These are phyloP conservation scores for Dactylorhiza incarnata DNA, from an alignment of 106 monocot species.

Conservation along the genomic window DNA sequence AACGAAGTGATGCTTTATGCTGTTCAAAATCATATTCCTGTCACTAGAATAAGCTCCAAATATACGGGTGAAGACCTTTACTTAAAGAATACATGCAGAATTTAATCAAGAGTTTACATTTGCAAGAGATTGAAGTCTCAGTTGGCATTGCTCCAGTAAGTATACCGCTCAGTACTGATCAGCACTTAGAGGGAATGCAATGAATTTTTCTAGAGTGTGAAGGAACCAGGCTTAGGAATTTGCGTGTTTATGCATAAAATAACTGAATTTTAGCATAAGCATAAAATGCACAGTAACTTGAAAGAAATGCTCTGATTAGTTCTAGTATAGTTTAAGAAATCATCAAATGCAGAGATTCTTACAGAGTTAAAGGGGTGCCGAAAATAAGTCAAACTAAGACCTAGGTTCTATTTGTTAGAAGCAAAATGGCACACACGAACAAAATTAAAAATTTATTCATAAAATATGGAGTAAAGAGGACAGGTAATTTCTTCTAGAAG, in stretches of 20 bases:
- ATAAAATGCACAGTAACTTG: not conserved
- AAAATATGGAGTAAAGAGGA: too few relatives aligned
- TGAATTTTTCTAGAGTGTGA: not conserved
- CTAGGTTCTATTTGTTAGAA: too few relatives aligned
- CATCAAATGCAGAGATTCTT: not conserved
- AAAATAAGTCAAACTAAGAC: not conserved
- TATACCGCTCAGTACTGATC: not conserved
- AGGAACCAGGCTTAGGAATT: not conserved
- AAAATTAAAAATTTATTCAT: too few relatives aligned
- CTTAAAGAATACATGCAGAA: not conserved
- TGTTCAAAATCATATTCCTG: not conserved
- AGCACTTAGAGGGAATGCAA: not conserved
- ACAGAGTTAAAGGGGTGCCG: not conserved
- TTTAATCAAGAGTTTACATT: not conserved
- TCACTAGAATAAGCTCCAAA: not conserved
- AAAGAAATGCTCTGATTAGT: not conserved
- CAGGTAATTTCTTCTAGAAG: too few relatives aligned
- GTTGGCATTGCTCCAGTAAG: not conserved
- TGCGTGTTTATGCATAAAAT: not conserved
- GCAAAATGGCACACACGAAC: too few relatives aligned
- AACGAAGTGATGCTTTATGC: not conserved
- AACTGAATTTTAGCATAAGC: not conserved
- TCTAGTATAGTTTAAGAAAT: not conserved
- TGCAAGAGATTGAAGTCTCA: not conserved
- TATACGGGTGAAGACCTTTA: not conserved